Percentiles rank a stretch among this genome's conserved stretches.
Conservation (phyloP, 192 early-diverging fungal species). For the Mortierella alpina region DNA sequence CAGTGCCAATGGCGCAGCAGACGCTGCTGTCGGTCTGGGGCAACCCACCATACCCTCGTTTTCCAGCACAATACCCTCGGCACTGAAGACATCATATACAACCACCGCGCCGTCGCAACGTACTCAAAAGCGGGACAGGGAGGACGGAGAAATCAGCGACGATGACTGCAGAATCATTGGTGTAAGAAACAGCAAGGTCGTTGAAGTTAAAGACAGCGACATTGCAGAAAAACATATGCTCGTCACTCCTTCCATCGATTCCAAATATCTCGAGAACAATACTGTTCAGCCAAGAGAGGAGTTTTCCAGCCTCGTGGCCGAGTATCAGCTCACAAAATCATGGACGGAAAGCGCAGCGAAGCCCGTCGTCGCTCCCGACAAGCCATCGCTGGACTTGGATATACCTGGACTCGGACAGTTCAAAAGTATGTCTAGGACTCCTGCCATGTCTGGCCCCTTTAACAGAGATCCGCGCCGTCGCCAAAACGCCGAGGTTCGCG, state of each 20-base stretch:
- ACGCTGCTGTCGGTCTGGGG: not conserved
- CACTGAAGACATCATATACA: not conserved
- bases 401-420: conserved; percentile 24
- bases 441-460: not conserved
- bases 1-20: no score
- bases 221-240: conserved; percentile 5
- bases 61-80: not conserved
- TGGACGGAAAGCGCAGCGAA: not conserved
- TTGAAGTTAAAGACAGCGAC: not conserved
- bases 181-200: not conserved
- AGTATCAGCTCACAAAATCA: conserved; percentile 31
- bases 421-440: not conserved
- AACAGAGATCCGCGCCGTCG: not conserved
- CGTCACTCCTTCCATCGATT: no score
- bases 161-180: conserved; percentile 4
- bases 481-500: not conserved
- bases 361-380: not conserved
- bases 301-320: conserved; percentile 23
- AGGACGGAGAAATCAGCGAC: conserved; percentile 47
- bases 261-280: not conserved
- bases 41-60: not conserved
- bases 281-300: not conserved
- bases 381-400: not conserved
- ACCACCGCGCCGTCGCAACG: not conserved
- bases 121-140: conserved; percentile 9